Evolutionary conservation across 2,329 filamentous ascomycete genomes (phyloP), one percentile per base, ranked within the genome.

Genomic region (Thielaviopsis ethacetica): DNA sequence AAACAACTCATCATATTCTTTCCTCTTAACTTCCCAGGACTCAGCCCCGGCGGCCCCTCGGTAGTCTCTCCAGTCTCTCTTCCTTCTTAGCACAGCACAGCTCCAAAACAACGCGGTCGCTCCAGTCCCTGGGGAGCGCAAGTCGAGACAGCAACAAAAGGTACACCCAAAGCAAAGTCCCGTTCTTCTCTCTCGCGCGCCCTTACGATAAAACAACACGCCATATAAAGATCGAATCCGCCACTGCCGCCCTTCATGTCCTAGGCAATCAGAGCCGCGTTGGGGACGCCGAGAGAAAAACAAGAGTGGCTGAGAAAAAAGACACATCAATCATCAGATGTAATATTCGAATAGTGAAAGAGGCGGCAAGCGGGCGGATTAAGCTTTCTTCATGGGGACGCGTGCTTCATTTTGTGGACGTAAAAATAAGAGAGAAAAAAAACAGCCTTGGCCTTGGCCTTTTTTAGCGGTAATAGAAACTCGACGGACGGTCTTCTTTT

Each of bases 1-100:
- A 57, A 57, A 51, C 51, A 41, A 57, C 51, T 49, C 58, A 60
- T 60, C 41, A 59, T 44, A 17, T 56, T 59, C 58, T 59, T 34
- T 21, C 50, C 38, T 47, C 38, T 44, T 44, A 34, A 12, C 17
- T n/a, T 44, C 17, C 38, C 12, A 5, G 15, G 13, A 44, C 38
- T 44, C 17, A n/a, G 3, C 6, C 13, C 13, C 38, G n/a, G 58
- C 49, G 30, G 34, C 24, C 30, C 21, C 41, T 30, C 19, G 15
- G 41, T 54, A 38, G 50, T 22, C 50, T 55, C 13, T 41, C 21
- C 17, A 13, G 10, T 21, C 49, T 38, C 19, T 21, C n/a, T 38
- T 41, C 30, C 47, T 17, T 30, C 22, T n/a, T 44, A 44, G 17
- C 38, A 44, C 15, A n/a, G 10, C 38, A 44, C 38, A 44, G 17